Base-by-base conservation (phyloP, 192 early-diverging fungal genomes). In the Backusella sp. region DNA sequence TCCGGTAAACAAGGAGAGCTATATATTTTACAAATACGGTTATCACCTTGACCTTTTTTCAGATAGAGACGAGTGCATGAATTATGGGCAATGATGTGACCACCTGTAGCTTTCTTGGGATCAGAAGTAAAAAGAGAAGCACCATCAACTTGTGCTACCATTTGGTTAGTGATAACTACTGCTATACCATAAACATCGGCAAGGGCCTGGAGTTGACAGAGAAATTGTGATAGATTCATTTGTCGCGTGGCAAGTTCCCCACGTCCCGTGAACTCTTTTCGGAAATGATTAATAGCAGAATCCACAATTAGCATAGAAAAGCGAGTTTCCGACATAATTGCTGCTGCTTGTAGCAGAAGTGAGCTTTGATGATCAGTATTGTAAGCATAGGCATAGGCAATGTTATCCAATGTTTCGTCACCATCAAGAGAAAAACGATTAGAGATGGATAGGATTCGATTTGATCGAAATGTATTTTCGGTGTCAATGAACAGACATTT, bases 111-210 rank as follows among this genome's bases (percentile, higher is more conserved):
- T 73, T 99, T 99, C 77, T 97, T 97, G 12, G 91, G 92, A 75
- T 96, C 95, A 17, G 92, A 83, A 37, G 89, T 91, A 88, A 97
- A 97, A 91, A 96, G 94, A 30, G 92, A 85, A 76, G 90, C 89
- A 28, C 96, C 96, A 78, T 99, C 97, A 0, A 97, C 93, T 70
- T 90, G 94, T 3, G 96, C 96, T 7, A 99, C 96, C 2, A 98
- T 96, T 84, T 99, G 97, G 80, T 99, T 99, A 12, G 97, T 98
- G 34, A 98, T 95, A 2, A 99, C 96, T 19, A 97, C 94, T 2
- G 97, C 96, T 39, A 98, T 90, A 36, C 97, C 97, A 86, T 96
- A 99, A 90, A 97, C 96, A 80, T 99, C 96, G 2, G 96, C 96
- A 42, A 98, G 85, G 6, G 94, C 84, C 73, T 92, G 83, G 11